Evolutionary conservation across 169 alveolate genomes (phyloP), one percentile per base, ranked within the genome.

Genomic region (Cryptosporidium xiaoi): DNA sequence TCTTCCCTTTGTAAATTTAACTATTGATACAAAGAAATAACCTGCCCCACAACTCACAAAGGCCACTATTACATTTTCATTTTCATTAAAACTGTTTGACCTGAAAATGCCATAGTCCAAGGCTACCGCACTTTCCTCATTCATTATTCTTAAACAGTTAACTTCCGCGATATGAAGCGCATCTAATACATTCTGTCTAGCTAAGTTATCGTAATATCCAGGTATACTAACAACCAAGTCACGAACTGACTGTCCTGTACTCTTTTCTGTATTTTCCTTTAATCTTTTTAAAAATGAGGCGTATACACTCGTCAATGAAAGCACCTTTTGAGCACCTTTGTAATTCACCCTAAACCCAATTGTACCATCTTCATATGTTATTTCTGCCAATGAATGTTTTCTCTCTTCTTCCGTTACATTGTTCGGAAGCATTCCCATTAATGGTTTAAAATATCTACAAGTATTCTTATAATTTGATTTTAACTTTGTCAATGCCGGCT

Each of bases 71-170:
- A 98, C 95, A 20, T 97, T 95, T 50, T 83, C 93, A 20, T 95
- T 95, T 20, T 95, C 97, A 53, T 93, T 95, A 64, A 97, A 96
- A 77, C 96, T 98, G 58, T 93, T 92, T 83, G 95, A 93, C 84
- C 99, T 94, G 91, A 96, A 97, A 85, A 98, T 95, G 2, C 99
- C 99, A 91, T 98, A 98, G 91, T 96, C 97, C 40, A 98, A 93
- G 12, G 99, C 98, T 66, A 97, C 96, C 1, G 99, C 99, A 64
- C 99, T 95, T 66, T 96, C 94, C 82, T 98, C 99, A 83, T 96
- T 96, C 64, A 98, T 92, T 36, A 98, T 84, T 66, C 98, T 94
- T 44, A 96, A 83, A 60, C 98, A 95, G 33, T 97, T 94, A 12
- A 97, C 92, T 16, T 97, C 98, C 16, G 99, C 98, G 20, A 97